Conservation (phyloP, 2,329 filamentous ascomycete species). For the Ophiostoma perfectum region DNA sequence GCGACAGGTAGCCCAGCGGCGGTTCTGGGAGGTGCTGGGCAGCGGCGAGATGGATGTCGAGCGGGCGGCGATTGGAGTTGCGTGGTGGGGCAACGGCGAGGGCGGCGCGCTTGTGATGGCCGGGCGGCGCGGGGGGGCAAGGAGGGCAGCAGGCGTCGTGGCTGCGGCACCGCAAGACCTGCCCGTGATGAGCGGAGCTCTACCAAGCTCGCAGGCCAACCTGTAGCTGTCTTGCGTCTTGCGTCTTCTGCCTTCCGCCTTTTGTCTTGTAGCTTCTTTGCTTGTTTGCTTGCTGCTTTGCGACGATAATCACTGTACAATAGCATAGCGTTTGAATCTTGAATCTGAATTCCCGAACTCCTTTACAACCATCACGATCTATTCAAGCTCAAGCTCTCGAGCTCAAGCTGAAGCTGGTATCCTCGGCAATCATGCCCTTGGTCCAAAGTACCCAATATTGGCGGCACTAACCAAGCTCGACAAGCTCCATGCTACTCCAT, state of each 20-base stretch:
- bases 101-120: constrained; percentile 47
- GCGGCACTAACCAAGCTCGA: constrained; percentile 3
- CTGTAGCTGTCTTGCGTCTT: not conserved
- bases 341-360: not conserved
- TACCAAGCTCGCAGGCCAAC: constrained; percentile 29
- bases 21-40: constrained; percentile 75
- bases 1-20: constrained; percentile 58
- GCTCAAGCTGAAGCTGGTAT: not conserved
- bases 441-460: not conserved
- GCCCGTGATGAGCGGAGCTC: constrained; percentile 29
- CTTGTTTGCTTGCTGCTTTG: not conserved
- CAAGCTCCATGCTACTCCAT: not conserved
- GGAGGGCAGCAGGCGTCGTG: constrained; percentile 21
- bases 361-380: not conserved
- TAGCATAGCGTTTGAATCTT: constrained; percentile 5
- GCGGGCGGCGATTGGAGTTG: constrained; percentile 68
- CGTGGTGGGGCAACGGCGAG: constrained; percentile 71
- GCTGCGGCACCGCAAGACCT: constrained; percentile 38
- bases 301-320: constrained; percentile 11
- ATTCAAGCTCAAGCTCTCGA: not conserved
- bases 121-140: constrained; percentile 11
- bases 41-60: constrained; percentile 86
- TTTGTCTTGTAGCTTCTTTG: not conserved
- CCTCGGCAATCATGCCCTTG: too few species aligned
- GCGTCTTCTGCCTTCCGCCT: not conserved